Conservation (phyloP, 352 stramenopile genomes). For the Phytophthora citrophthora region DNA sequence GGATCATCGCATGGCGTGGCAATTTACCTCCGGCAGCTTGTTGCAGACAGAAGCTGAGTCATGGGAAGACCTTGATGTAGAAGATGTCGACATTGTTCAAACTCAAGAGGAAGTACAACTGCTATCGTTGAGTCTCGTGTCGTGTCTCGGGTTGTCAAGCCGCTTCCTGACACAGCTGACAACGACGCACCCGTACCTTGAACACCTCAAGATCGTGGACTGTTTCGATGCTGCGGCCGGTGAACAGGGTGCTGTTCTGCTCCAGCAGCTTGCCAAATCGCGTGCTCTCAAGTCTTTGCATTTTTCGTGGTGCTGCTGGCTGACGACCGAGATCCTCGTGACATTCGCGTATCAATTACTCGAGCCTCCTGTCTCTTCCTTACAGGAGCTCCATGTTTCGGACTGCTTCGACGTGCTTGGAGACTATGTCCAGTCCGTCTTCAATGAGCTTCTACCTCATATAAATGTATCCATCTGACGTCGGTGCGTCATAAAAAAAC, state of each 20-base stretch:
- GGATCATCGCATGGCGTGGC: slow-evolving; percentile 55
- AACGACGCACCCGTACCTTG: slow-evolving; percentile 55
- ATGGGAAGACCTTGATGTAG: slow-evolving; percentile 77
- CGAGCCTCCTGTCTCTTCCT: slow-evolving; percentile 48
- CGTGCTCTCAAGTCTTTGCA: slow-evolving; percentile 67
- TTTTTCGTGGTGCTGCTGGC: slow-evolving; percentile 86
- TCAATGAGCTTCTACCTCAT: slow-evolving; percentile 57
- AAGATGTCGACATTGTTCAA: slow-evolving; percentile 71
- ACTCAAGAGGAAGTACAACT: slow-evolving; percentile 62
- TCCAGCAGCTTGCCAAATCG: slow-evolving; percentile 58
- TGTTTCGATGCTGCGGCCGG: slow-evolving; percentile 65
- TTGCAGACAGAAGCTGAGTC: slow-evolving; percentile 56
- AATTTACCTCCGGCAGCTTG: slow-evolving; percentile 26
- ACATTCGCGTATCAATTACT: slow-evolving; percentile 75
- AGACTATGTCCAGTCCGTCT: slow-evolving; percentile 75
- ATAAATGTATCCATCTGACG: slow-evolving; percentile 47
- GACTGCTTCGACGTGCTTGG: slow-evolving; percentile 81
- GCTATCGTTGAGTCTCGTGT: slow-evolving; percentile 71
- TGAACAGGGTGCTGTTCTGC: slow-evolving; percentile 47
- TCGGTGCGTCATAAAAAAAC: not conserved
- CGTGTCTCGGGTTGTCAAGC: slow-evolving; percentile 63
- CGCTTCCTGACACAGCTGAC: slow-evolving; percentile 53
- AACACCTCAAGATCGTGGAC: slow-evolving; percentile 69
- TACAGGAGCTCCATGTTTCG: slow-evolving; percentile 62
- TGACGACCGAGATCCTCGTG: slow-evolving; percentile 78